A percentile compares a stretch with the other conserved stretches of the same genome.
Conservation (phyloP, 2,329 filamentous ascomycete species). For the Fusarium sp. region DNA sequence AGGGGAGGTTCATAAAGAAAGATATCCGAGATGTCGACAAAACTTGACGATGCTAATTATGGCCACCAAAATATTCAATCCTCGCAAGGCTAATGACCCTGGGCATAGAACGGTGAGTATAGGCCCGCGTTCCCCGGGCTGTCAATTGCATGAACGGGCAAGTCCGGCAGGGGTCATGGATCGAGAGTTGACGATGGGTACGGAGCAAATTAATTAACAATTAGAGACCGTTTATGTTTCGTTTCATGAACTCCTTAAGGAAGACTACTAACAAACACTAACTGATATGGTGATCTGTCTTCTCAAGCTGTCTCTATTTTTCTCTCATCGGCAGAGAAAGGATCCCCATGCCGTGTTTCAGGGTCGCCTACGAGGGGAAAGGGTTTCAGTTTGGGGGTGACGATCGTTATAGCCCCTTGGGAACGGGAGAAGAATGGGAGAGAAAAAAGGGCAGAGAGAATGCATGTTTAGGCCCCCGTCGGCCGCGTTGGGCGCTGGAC, state of each 20-base stretch:
- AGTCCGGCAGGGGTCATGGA: background rate
- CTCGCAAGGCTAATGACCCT: constrained; percentile 4
- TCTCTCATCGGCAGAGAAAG: background rate
- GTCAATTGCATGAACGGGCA: constrained; percentile 21
- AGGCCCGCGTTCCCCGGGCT: constrained; percentile 2
- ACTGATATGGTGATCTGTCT: background rate
- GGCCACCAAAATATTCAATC: background rate
- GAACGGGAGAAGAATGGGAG: background rate
- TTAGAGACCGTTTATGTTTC: constrained; percentile 22
- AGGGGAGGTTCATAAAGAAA: background rate
- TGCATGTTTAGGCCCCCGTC: background rate
- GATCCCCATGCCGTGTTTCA: background rate
- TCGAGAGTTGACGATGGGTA: background rate
- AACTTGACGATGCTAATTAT: background rate
- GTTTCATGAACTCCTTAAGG: constrained; percentile 17
- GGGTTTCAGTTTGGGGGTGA: constrained; percentile 5
- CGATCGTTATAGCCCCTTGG: constrained; percentile 25
- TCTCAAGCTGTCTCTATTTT: background rate
- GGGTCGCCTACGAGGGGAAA: background rate
- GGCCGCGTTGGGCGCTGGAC: background rate
- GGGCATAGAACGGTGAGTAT: constrained; percentile 30
- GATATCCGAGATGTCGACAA: background rate
- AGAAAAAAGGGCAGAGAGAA: background rate
- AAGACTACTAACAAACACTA: too few species aligned
- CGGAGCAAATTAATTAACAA: background rate